Evolutionary conservation across 129 eudicot species (phyloP).

Genomic region (Flaveria trinervia): DNA sequence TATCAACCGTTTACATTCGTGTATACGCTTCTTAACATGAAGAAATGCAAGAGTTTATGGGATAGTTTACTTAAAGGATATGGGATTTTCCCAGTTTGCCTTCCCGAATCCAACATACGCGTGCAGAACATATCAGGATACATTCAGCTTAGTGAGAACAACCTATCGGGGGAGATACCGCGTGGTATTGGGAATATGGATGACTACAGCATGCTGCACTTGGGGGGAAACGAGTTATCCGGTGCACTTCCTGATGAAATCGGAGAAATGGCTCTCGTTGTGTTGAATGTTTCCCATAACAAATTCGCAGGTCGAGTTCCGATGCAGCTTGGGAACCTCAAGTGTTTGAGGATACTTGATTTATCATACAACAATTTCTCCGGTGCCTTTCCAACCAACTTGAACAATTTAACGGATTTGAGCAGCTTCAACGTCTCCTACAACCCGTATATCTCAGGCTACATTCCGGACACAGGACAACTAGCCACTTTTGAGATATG

Average conservation of each 20-base stretch:
- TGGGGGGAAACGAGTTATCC: constrained; percentile 53
- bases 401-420: constrained; percentile 65
- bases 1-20: constrained; percentile 93
- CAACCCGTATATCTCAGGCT: constrained; percentile 73
- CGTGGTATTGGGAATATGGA: constrained; percentile 63
- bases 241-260: constrained; percentile 69
- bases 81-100: constrained; percentile 75
- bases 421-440: constrained; percentile 85
- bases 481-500: constrained; percentile 82
- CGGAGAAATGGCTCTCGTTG: constrained; percentile 55
- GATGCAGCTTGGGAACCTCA: constrained; percentile 47
- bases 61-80: constrained; percentile 73
- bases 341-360: constrained; percentile 78
- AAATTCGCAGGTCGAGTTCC: constrained; percentile 70
- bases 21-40: constrained; percentile 68
- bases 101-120: constrained; percentile 50
- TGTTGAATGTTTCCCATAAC: constrained; percentile 70
- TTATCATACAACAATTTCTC: constrained; percentile 86
- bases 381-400: constrained; percentile 63
- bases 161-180: constrained; percentile 68
- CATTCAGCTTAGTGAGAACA: constrained; percentile 69
- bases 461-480: constrained; percentile 74
- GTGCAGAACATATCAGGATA: constrained; percentile 62
- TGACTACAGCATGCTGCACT: constrained; percentile 71
- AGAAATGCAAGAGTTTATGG: constrained; percentile 72